These are phyloP conservation scores for Apiospora rasikravindrae DNA, from an alignment of 2,329 filamentous ascomycete genomes.

Conservation along the genomic window DNA sequence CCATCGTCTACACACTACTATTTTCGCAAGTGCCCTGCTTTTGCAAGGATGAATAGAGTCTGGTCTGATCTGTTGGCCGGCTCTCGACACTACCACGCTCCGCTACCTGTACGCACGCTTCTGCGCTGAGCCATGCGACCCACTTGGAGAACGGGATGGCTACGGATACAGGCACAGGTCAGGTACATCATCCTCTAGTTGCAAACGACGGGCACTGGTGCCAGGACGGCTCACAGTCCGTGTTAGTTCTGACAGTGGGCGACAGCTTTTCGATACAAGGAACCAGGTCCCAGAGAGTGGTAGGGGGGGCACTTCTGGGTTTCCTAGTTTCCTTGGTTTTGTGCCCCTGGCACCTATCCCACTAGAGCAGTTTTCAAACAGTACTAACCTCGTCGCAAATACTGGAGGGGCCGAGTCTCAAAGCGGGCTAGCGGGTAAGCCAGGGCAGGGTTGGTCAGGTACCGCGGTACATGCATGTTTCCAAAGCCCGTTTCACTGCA, in stretches of 20 bases:
- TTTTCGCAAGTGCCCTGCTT: background rate
- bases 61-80: constrained; percentile 3
- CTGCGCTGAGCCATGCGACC: background rate
- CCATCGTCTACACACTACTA: background rate
- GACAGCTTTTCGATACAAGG: background rate
- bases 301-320: constrained; percentile 8
- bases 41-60: background rate
- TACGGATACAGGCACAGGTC: constrained; percentile 11
- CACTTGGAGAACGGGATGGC: constrained; percentile 4
- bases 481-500: constrained; percentile 10
- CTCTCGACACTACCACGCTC: constrained; percentile 3
- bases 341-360: constrained; percentile 11
- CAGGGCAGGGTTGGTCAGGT: background rate
- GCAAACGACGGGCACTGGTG: background rate
- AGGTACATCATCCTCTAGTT: background rate
- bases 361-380: constrained; percentile 15
- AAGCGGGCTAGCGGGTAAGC: background rate
- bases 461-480: constrained; percentile 15
- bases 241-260: constrained; percentile 13
- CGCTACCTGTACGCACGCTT: background rate
- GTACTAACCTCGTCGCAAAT: constrained; percentile 9
- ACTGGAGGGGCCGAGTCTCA: constrained; percentile 9
- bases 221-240: constrained; percentile 3
- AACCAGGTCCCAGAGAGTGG: background rate
- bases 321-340: constrained; percentile 13